Evolutionary conservation across 2,329 filamentous ascomycete genomes (phyloP).

Genomic region (Ophiosphaerella korrae): DNA sequence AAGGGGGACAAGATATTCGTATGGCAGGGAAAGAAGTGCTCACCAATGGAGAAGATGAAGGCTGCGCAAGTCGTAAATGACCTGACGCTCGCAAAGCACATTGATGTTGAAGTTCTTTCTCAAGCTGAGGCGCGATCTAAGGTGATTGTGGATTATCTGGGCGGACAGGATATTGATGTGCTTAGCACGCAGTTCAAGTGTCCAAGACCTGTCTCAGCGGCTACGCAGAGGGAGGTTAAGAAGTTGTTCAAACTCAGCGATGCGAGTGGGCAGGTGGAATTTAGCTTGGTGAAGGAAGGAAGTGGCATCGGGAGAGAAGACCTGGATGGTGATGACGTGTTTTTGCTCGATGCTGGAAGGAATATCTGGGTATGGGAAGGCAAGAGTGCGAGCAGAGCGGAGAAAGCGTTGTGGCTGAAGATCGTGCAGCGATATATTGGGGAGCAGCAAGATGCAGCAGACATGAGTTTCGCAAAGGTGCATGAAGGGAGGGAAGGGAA

Average conservation of each 20-base stretch:
- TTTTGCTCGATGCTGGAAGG: conserved; percentile 64
- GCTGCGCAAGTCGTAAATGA: conserved; percentile 70
- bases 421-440: conserved; percentile 63
- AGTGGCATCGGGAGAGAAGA: conserved; percentile 53
- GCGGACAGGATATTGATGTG: conserved; percentile 48
- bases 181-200: conserved; percentile 50
- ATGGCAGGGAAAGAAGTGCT: conserved; percentile 70
- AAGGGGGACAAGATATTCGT: conserved; percentile 69
- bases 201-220: conserved; percentile 47
- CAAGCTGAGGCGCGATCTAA: conserved; percentile 63
- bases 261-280: conserved; percentile 61
- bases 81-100: conserved; percentile 66
- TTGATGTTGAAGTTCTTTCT: conserved; percentile 68
- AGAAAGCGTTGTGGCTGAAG: conserved; percentile 66
- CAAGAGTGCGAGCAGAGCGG: conserved; percentile 59
- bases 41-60: conserved; percentile 72
- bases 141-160: conserved; percentile 59
- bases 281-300: conserved; percentile 64
- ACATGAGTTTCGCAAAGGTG: conserved; percentile 61
- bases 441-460: conserved; percentile 51
- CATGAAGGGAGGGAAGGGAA: conserved; percentile 61
- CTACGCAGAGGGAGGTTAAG: conserved; percentile 33
- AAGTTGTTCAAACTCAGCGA: conserved; percentile 69
- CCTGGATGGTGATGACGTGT: conserved; percentile 65
- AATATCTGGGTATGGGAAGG: conserved; percentile 72